Conservation (phyloP, 495 filamentous ascomycete species). For the Cercophora sp. region DNA sequence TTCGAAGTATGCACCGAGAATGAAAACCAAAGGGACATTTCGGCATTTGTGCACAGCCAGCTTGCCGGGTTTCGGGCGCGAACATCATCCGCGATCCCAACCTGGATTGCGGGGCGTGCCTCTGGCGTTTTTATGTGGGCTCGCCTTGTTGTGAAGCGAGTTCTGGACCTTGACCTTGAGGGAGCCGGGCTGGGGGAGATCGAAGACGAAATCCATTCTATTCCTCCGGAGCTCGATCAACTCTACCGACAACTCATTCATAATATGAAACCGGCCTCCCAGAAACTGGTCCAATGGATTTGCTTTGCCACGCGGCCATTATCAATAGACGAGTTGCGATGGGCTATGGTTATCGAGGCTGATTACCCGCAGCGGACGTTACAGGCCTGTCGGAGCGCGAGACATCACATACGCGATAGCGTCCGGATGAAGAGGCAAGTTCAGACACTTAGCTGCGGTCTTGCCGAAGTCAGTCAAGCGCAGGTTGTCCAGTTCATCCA, state of each 20-base stretch:
- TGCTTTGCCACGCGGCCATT: slow-evolving; percentile 28
- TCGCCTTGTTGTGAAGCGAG: slow-evolving; percentile 25
- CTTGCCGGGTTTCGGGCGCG: not conserved
- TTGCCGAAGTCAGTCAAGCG: slow-evolving; percentile 27
- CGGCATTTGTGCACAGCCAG: slow-evolving; percentile 21
- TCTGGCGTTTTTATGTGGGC: slow-evolving; percentile 34
- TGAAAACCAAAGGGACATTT: slow-evolving; percentile 29
- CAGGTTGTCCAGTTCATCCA: slow-evolving; percentile 38
- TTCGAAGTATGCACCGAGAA: slow-evolving; percentile 26
- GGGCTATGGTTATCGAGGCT: slow-evolving; percentile 26
- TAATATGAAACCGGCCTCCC: slow-evolving; percentile 12
- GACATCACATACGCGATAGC: slow-evolving; percentile 11
- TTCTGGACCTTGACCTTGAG: slow-evolving; percentile 16
- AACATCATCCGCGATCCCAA: slow-evolving; percentile 13
- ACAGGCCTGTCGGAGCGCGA: slow-evolving; percentile 14
- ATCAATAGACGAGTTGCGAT: slow-evolving; percentile 27
- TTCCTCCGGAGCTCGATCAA: slow-evolving; percentile 20
- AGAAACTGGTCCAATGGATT: slow-evolving; percentile 33
- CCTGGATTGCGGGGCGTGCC: slow-evolving; percentile 25
- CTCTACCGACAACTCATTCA: slow-evolving; percentile 30
- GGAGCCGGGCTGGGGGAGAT: slow-evolving; percentile 15
- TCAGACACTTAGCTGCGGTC: slow-evolving; percentile 29
- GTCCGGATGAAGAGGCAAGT: slow-evolving; percentile 26
- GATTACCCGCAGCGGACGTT: slow-evolving; percentile 17
- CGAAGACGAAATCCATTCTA: slow-evolving; percentile 10